Evolutionary conservation across 305 asterid species (phyloP).

Genomic region (Solanum chacoense): DNA sequence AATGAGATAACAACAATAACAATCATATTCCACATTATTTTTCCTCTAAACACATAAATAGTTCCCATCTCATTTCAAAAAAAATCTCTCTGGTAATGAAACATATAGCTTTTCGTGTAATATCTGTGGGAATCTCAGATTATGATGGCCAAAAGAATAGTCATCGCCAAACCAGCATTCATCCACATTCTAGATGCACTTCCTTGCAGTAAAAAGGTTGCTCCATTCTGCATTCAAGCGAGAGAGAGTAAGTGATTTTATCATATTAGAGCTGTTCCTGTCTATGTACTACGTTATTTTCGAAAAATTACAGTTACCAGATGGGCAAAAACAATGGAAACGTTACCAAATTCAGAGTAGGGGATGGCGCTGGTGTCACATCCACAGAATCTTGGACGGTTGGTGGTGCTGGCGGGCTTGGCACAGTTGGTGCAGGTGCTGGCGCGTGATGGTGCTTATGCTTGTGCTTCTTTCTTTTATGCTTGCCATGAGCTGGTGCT

Average conservation of each 20-base stretch:
- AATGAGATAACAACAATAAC: neutral
- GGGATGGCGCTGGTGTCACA: slow-evolving; percentile 77
- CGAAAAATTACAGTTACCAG: neutral
- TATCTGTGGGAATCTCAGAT: slow-evolving; percentile 29
- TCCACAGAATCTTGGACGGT: slow-evolving; percentile 39
- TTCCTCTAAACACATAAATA: neutral
- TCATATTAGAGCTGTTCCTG: neutral
- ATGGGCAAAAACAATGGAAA: neutral
- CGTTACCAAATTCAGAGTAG: slow-evolving; percentile 58
- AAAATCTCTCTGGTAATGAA: slow-evolving; percentile 11
- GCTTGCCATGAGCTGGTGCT: slow-evolving; percentile 32
- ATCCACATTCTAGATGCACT: slow-evolving; percentile 36
- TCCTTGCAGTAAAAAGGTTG: slow-evolving; percentile 40
- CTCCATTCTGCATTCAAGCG: slow-evolving; percentile 51
- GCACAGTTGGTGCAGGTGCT: slow-evolving; percentile 70
- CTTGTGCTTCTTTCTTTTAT: slow-evolving; percentile 17
- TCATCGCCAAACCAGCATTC: slow-evolving; percentile 40
- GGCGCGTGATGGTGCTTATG: slow-evolving; percentile 23
- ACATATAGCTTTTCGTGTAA: slow-evolving; percentile 11
- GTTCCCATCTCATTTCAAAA: slow-evolving; percentile 14
- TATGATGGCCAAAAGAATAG: slow-evolving; percentile 33
- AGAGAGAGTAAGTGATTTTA: slow-evolving; percentile 8
- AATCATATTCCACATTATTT: neutral
- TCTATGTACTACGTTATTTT: neutral
- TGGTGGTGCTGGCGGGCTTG: slow-evolving; percentile 93